Evolutionary conservation across 2,329 filamentous ascomycete genomes (phyloP).

Genomic region (Purpureocillium takamizusanense): DNA sequence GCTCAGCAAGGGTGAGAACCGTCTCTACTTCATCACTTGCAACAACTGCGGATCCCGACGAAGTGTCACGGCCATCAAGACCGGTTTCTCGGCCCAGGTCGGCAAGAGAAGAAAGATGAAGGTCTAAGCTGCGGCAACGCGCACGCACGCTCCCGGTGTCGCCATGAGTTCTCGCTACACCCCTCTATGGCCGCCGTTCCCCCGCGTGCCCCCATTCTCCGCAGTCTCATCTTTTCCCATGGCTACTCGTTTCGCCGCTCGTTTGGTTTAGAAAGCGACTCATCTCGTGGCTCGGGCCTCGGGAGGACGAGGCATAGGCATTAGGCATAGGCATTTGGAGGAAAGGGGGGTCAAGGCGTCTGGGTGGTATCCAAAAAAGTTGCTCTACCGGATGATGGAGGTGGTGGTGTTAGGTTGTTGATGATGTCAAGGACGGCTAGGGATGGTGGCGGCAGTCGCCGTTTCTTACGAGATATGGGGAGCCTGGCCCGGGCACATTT

Average conservation of each 20-base stretch:
- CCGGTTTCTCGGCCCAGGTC: slow-evolving; percentile 98
- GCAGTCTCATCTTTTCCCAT: background rate
- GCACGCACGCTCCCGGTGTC: no score
- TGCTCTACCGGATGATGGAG: background rate
- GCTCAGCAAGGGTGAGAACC: slow-evolving; percentile 97
- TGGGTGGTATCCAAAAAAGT: background rate
- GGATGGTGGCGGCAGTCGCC: no score
- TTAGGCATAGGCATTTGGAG: no score
- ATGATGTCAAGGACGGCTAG: no score
- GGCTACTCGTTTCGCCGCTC: background rate
- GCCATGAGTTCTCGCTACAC: background rate
- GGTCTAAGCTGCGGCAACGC: slow-evolving; percentile 43
- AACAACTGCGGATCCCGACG: slow-evolving; percentile 73
- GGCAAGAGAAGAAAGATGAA: slow-evolving; percentile 96
- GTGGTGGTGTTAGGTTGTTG: no score
- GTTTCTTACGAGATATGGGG: no score
- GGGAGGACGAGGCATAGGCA: no score
- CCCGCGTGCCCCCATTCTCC: background rate
- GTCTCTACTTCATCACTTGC: slow-evolving; percentile 97
- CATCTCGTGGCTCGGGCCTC: background rate
- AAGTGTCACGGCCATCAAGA: slow-evolving; percentile 97
- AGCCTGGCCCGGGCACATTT: no score
- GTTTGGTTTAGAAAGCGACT: background rate
- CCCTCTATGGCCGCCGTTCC: slow-evolving; percentile 4
- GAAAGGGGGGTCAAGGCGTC: no score